Percentiles rank a stretch among this genome's conserved stretches.
Conservation (phyloP, 2,329 filamentous ascomycete genomes). For the Xylariomycetidae sp. region DNA sequence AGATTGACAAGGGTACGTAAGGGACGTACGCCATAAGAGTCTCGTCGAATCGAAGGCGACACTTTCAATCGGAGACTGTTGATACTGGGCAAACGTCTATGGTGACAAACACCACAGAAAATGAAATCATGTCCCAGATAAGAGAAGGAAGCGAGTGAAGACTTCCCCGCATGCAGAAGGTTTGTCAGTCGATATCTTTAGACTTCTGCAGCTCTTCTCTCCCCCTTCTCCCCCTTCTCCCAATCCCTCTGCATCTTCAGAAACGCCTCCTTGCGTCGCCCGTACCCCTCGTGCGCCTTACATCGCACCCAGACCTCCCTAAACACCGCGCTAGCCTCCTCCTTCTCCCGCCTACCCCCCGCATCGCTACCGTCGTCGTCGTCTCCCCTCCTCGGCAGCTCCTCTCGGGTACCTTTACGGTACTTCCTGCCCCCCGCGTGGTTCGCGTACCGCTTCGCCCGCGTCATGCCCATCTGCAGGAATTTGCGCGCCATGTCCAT, state of each 20-base stretch:
- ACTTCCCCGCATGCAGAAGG: no score
- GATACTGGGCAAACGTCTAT: no score
- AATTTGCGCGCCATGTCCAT: conserved; percentile 63
- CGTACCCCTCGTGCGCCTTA: conserved; percentile 39
- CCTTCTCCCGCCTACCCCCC: conserved; percentile 47
- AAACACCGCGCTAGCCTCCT: conserved; percentile 44
- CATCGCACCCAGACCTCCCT: conserved; percentile 43
- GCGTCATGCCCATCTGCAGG: conserved; percentile 62
- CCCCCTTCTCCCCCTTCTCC: conserved; percentile 14
- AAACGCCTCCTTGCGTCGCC: conserved; percentile 39
- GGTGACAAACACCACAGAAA: no score
- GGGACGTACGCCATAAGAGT: no score
- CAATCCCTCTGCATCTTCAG: conserved; percentile 35
- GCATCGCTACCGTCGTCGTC: no score
- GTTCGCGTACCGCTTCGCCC: conserved; percentile 56
- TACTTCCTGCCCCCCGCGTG: conserved; percentile 53
- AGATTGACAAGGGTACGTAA: no score
- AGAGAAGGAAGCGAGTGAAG: no score
- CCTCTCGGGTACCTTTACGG: conserved; percentile 33
- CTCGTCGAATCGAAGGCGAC: no score
- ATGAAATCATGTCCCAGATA: no score
- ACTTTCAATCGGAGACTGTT: no score
- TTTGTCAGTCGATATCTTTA: no score
- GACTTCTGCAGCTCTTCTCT: no score
- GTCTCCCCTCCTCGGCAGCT: conserved; percentile 37